Conservation (phyloP, 2,329 filamentous ascomycete genomes). For the Coniochaeta pulveracea region DNA sequence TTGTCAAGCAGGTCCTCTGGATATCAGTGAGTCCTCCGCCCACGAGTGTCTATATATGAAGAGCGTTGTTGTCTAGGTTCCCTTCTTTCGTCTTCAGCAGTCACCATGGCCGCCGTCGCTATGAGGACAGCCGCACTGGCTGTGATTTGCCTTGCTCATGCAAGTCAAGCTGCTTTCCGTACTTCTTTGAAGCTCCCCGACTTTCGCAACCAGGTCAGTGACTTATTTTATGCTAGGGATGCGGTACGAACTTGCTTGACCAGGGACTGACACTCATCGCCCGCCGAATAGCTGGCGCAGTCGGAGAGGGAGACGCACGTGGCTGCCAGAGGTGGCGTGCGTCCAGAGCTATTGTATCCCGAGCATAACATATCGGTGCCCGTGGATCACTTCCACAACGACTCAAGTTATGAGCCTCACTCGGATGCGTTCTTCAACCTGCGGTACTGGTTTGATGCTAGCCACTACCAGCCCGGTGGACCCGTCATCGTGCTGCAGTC, state of each 20-base stretch:
- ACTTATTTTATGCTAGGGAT: not conserved
- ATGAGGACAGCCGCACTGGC: not conserved
- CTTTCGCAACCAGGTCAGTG: slow-evolving; percentile 9
- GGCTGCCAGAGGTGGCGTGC: slow-evolving; percentile 1
- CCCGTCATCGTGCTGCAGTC: slow-evolving; percentile 68
- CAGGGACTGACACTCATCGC: not conserved
- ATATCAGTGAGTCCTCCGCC: slow-evolving; percentile 1
- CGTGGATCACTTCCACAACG: slow-evolving; percentile 77
- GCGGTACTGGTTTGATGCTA: slow-evolving; percentile 75
- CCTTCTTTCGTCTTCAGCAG: not conserved
- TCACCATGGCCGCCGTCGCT: not conserved
- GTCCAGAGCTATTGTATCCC: slow-evolving; percentile 18
- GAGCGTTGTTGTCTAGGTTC: not conserved
- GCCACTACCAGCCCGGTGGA: slow-evolving; percentile 64
- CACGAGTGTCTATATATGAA: not conserved
- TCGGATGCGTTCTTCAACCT: slow-evolving; percentile 55
- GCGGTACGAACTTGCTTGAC: slow-evolving; percentile 2
- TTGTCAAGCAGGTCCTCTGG: not conserved
- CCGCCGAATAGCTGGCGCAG: slow-evolving; percentile 3
- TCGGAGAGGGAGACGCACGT: slow-evolving; percentile 4
- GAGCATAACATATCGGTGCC: slow-evolving; percentile 33
- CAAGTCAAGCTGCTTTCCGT: slow-evolving; percentile 5
- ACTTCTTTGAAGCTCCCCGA: slow-evolving; percentile 10
- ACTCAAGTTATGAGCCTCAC: slow-evolving; percentile 67
- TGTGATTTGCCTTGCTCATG: not conserved